These are phyloP conservation scores for Fagus crenata DNA, from an alignment of 306 rosid genomes.

Conservation along the genomic window DNA sequence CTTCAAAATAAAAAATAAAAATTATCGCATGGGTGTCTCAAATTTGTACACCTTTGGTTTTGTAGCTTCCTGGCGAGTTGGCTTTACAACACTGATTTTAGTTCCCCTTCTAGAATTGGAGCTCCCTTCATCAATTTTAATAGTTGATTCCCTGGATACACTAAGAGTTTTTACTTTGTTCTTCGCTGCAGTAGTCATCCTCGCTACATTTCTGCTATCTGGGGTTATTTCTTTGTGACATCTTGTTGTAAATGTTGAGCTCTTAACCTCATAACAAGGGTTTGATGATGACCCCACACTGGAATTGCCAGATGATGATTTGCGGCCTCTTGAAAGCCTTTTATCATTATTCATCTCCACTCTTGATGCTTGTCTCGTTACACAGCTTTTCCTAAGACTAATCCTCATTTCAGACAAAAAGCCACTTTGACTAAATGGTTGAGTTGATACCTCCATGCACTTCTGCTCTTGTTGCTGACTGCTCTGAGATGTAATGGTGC, in stretches of 20 bases:
- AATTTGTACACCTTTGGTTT: slow-evolving; percentile 44
- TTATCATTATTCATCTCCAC: slow-evolving; percentile 37
- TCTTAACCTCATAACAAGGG: slow-evolving; percentile 40
- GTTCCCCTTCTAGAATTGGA: slow-evolving; percentile 33
- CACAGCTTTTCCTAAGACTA: slow-evolving; percentile 50
- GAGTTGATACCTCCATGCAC: slow-evolving; percentile 42
- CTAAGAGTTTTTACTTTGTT: slow-evolving; percentile 29
- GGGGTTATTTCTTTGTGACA: slow-evolving; percentile 34
- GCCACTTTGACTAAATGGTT: slow-evolving; percentile 35
- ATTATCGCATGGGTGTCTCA: slow-evolving; percentile 2
- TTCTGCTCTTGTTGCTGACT: slow-evolving; percentile 38
- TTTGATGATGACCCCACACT: slow-evolving; percentile 73
- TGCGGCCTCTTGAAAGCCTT: slow-evolving; percentile 45
- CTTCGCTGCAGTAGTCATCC: slow-evolving; percentile 39
- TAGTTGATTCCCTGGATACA: slow-evolving; percentile 33
- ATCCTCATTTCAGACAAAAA: slow-evolving; percentile 43
- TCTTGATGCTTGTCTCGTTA: slow-evolving; percentile 41
- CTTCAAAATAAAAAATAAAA: neutral
- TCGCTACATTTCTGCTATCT: slow-evolving; percentile 34
- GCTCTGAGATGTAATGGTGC: slow-evolving; percentile 49
- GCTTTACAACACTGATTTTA: slow-evolving; percentile 27
- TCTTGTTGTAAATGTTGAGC: slow-evolving; percentile 32
- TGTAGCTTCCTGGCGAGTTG: slow-evolving; percentile 40
- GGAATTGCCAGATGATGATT: slow-evolving; percentile 72
- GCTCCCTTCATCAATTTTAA: slow-evolving; percentile 31